These are phyloP conservation scores for Astrothelium subdiscretum DNA, from an alignment of 495 filamentous ascomycete genomes.

Conservation along the genomic window DNA sequence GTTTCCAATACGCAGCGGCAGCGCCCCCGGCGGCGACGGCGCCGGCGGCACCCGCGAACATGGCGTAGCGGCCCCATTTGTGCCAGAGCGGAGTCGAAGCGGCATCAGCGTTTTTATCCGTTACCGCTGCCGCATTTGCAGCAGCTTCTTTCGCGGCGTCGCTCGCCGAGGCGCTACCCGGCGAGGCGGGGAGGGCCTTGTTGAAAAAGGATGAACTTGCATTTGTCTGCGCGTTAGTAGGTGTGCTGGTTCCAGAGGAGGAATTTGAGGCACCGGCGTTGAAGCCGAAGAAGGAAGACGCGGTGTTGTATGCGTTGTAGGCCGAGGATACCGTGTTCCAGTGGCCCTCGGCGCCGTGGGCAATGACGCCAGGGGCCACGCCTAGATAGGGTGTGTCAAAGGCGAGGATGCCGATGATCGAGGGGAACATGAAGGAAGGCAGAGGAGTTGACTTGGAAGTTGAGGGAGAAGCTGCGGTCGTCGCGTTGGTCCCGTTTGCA, in stretches of 20 bases:
- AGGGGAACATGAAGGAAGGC: conserved; percentile 49
- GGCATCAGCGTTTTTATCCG: conserved; percentile 26
- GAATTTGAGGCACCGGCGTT: conserved; percentile 21
- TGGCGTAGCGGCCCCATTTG: conserved; percentile 70
- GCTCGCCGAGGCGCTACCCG: conserved; percentile 12
- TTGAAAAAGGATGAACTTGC: conserved; percentile 4
- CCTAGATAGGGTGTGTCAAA: conserved; percentile 95
- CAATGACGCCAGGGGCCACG: conserved; percentile 77
- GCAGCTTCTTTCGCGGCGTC: conserved; percentile 19
- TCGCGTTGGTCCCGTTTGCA: not conserved
- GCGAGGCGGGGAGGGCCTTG: conserved; percentile 23
- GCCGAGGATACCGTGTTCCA: conserved; percentile 62
- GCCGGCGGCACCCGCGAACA: conserved; percentile 71
- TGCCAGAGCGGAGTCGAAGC: conserved; percentile 50
- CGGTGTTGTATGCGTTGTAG: conserved; percentile 53
- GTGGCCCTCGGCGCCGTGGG: conserved; percentile 78
- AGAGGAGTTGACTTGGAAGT: not conserved
- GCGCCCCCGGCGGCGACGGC: conserved; percentile 72
- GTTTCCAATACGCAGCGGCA: conserved; percentile 73
- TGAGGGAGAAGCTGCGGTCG: conserved; percentile 4
- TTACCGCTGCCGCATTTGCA: conserved; percentile 6
- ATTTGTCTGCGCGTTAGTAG: conserved; percentile 7
- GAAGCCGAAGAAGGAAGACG: conserved; percentile 50
- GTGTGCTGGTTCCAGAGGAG: conserved; percentile 2
- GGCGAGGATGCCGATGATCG: conserved; percentile 74